phyloP scores from a whole-genome alignment of 2,329 filamentous ascomycete species.

The Xenoacremonium recifei region DNA sequence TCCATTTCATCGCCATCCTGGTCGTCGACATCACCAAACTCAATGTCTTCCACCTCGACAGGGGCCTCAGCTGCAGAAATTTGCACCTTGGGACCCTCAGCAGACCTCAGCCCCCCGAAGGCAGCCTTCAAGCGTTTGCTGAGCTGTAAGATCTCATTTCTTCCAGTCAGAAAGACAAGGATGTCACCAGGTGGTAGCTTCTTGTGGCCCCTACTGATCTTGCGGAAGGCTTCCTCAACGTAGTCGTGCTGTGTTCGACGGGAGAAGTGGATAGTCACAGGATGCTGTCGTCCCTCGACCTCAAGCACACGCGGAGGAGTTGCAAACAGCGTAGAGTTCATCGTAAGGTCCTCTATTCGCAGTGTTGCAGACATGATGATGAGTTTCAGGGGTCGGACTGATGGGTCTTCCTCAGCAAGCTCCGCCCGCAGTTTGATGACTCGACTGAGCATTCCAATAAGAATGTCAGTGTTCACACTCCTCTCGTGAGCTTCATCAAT shows the following conservation, averaged over 20 bases:
- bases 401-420: slow-evolving; percentile 68
- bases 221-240: slow-evolving; percentile 83
- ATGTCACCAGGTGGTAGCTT: slow-evolving; percentile 90
- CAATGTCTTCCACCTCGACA: slow-evolving; percentile 82
- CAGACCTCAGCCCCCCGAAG: slow-evolving; percentile 56
- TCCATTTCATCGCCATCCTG: slow-evolving; percentile 59
- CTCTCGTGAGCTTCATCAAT: slow-evolving; percentile 97
- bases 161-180: slow-evolving; percentile 90
- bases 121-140: slow-evolving; percentile 73
- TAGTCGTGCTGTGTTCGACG: slow-evolving; percentile 83
- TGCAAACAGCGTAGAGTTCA: slow-evolving; percentile 78
- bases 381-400: slow-evolving; percentile 78
- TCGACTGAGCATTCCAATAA: slow-evolving; percentile 95
- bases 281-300: slow-evolving; percentile 87
- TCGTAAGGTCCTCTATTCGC: slow-evolving; percentile 83
- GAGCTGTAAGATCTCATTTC: slow-evolving; percentile 86
- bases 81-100: slow-evolving; percentile 64
- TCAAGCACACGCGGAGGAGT: slow-evolving; percentile 79
- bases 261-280: slow-evolving; percentile 87
- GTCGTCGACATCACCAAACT: slow-evolving; percentile 71
- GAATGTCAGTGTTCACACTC: slow-evolving; percentile 94
- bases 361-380: slow-evolving; percentile 98
- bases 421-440: slow-evolving; percentile 82
- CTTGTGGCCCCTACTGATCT: slow-evolving; percentile 81
- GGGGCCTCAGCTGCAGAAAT: slow-evolving; percentile 76